Conservation (phyloP, 495 filamentous ascomycete species). For the Aspergillus biplanus region DNA sequence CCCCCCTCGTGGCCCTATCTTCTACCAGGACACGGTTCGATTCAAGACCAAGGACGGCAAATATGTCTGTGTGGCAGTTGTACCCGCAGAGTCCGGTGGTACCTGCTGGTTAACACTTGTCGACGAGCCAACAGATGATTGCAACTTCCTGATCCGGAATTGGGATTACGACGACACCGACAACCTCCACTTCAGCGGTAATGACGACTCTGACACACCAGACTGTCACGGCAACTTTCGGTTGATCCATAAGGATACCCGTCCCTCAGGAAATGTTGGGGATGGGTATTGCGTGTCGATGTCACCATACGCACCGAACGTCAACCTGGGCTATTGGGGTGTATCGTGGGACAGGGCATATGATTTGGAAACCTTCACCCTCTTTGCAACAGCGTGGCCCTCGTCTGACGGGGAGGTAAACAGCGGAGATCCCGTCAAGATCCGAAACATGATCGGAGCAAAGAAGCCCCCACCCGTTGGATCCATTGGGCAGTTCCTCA, state of each 20-base stretch:
- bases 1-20: neutral
- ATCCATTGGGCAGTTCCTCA: neutral
- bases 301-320: neutral
- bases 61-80: neutral
- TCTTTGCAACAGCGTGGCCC: neutral
- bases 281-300: conserved; percentile 4
- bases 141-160: conserved; percentile 8
- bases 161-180: conserved; percentile 7
- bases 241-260: neutral
- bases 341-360: conserved; percentile 1
- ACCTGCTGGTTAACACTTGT: conserved; percentile 4
- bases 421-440: conserved; percentile 5
- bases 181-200: neutral
- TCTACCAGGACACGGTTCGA: conserved; percentile 7
- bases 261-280: neutral
- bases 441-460: conserved; percentile 7
- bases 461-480: neutral
- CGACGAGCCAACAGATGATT: neutral
- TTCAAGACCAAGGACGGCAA: conserved; percentile 1
- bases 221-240: conserved; percentile 2
- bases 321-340: conserved; percentile 7
- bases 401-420: neutral
- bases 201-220: conserved; percentile 1
- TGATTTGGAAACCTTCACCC: conserved; percentile 7
- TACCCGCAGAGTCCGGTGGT: neutral